Base-by-base conservation (phyloP, 73 alveolate genomes). In the Tetrahymena malaccensis region DNA sequence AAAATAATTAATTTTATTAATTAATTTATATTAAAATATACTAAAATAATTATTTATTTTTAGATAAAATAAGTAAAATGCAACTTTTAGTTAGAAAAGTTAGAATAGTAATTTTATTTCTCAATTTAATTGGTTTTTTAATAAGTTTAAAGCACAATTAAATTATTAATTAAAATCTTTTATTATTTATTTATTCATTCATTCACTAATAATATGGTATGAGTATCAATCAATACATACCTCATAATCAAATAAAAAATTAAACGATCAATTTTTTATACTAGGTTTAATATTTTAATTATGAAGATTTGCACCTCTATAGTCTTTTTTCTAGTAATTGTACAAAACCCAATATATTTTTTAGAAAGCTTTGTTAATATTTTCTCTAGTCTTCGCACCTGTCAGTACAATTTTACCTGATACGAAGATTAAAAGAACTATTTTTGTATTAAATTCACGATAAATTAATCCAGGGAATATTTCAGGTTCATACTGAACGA, bases 401-500 rank as follows among this genome's bases (percentile, higher is more conserved):
- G 99, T 99, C 57, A 99, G 96, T 44, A 98, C 99, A 84, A 99
- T 98, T 96, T 98, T 99, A 35, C 99, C 99, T 55, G 99, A 97
- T 12, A 97, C 99, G 94, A 99, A 99, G 43, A 98, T 97, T 96
- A 99, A 96, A 27, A 98, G 95, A 31, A 98, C 99, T 31, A 98
- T 97, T 96, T 99, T 98, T 31, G 99, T 99, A 27, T 98, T 95
- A 98, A 97, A 85, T 94, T 37, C 58, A 85, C 99, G 95, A 96
- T 96, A 99, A 93, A 99, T 98, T 11, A 98, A 97, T 0, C 99
- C 99, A 34, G 99, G 99, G 96, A 99, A 99, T 38, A 98, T 93
- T 94, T 99, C 99, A 12, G 99, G 99, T 56, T 99, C 99, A 97
- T 99, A 99, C 84, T 96, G 93, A 57, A 98, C 96, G 96, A 96